A percentile compares a stretch with the other conserved stretches of the same genome.
These are phyloP conservation scores for Gastrolobium bilobum DNA, from an alignment of 306 rosid genomes.

Conservation along the genomic window DNA sequence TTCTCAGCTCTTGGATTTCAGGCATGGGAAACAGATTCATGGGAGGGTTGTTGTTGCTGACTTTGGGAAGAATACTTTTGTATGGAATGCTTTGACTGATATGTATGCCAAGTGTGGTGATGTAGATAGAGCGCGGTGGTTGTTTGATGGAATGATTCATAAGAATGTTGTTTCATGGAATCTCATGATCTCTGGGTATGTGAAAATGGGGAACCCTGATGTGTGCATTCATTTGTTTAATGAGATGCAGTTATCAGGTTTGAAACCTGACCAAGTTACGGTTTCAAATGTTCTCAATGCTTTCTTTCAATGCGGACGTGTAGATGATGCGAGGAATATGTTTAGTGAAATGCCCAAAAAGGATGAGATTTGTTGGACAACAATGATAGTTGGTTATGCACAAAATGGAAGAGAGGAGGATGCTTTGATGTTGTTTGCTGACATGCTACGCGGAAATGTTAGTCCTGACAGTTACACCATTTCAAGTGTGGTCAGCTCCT, in stretches of 20 bases:
- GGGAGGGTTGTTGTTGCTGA: conserved; percentile 55
- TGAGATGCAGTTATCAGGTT: conserved; percentile 56
- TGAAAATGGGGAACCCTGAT: conserved; percentile 53
- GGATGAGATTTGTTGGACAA: conserved; percentile 68
- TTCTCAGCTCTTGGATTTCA: conserved; percentile 59
- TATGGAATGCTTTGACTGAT: conserved; percentile 57
- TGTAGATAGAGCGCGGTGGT: conserved; percentile 54
- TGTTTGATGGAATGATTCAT: conserved; percentile 57
- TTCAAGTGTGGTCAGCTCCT: conserved; percentile 60
- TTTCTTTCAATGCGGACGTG: conserved; percentile 51
- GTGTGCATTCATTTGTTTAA: conserved; percentile 56
- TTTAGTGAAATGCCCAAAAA: conserved; percentile 45
- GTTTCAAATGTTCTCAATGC: conserved; percentile 58
- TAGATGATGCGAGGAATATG: conserved; percentile 54
- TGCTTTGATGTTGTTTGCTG: conserved; percentile 57
- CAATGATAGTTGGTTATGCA: conserved; percentile 61
- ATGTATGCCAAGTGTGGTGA: conserved; percentile 64
- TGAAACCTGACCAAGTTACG: conserved; percentile 59
- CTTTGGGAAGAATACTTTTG: conserved; percentile 47
- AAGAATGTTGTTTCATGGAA: conserved; percentile 68
- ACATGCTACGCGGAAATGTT: conserved; percentile 57
- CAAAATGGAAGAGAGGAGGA: conserved; percentile 61
- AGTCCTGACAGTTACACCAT: conserved; percentile 62
- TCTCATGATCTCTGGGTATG: conserved; percentile 60
- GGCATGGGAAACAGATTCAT: conserved; percentile 72